A percentile compares a stretch with the other conserved stretches of the same genome.
Conservation (phyloP, 768 basidiomycete genomes). For the Termitomyces sp. region DNA sequence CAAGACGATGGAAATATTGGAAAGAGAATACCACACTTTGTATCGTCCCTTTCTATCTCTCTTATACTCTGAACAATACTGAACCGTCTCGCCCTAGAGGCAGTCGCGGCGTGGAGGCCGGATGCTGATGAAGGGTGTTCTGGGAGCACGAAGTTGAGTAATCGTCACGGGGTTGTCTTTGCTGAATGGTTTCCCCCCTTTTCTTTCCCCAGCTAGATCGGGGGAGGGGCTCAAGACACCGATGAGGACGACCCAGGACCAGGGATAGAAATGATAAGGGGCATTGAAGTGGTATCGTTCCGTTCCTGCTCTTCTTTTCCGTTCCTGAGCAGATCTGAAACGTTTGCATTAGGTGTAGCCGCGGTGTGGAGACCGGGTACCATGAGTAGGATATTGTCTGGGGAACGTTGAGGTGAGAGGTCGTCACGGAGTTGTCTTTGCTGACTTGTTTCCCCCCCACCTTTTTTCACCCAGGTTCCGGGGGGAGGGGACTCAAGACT, state of each 20-base stretch:
- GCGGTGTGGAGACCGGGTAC: constrained; percentile 3
- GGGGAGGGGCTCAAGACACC: background rate
- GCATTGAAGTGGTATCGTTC: background rate
- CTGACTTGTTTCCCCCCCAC: background rate
- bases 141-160: background rate
- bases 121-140: background rate
- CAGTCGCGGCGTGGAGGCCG: constrained; percentile 3
- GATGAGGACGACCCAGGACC: background rate
- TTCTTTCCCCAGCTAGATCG: background rate
- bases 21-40: background rate
- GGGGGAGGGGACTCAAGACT: background rate
- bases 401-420: background rate
- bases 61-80: background rate
- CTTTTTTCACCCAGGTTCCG: background rate
- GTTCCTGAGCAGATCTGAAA: background rate
- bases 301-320: background rate
- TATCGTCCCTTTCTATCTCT: background rate
- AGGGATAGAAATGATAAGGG: background rate
- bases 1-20: background rate
- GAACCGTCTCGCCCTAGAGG: background rate
- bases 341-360: background rate
- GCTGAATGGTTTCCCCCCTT: background rate
- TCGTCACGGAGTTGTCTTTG: background rate
- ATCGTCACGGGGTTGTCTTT: background rate
- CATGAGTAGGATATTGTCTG: background rate